Evolutionary conservation across 1,139 yeast species (phyloP).

Genomic region (Suhomyces guaymorum): DNA sequence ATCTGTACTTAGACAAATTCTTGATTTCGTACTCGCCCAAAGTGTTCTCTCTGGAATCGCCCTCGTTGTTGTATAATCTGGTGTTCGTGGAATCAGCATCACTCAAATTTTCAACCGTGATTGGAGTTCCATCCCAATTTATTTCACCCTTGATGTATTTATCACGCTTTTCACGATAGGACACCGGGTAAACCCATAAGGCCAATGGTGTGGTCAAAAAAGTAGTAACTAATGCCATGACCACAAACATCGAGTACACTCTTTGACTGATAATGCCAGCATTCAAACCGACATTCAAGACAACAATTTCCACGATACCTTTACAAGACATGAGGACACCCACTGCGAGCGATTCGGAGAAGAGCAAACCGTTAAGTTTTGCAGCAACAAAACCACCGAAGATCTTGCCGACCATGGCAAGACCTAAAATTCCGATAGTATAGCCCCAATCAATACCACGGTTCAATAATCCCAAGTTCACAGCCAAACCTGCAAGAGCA

Average conservation of each 20-base stretch:
- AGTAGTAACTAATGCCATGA: slow-evolving; percentile 77
- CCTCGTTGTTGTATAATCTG: slow-evolving; percentile 4
- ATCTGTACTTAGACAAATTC: slow-evolving; percentile 20
- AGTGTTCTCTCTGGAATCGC: slow-evolving; percentile 6
- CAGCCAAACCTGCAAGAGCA: slow-evolving; percentile 74
- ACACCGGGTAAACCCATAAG: slow-evolving; percentile 55
- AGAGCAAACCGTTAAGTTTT: slow-evolving; percentile 56
- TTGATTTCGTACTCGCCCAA: slow-evolving; percentile 17
- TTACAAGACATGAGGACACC: slow-evolving; percentile 88
- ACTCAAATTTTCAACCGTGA: slow-evolving; percentile 1
- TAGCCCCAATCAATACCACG: slow-evolving; percentile 77
- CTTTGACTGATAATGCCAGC: slow-evolving; percentile 64
- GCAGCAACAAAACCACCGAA: slow-evolving; percentile 68
- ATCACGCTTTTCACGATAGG: slow-evolving; percentile 56
- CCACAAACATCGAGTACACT: slow-evolving; percentile 75
- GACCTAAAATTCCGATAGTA: slow-evolving; percentile 60
- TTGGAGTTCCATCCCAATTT: slow-evolving; percentile 38
- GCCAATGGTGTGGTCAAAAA: slow-evolving; percentile 76
- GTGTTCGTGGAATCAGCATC: slow-evolving; percentile 3
- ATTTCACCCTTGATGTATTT: slow-evolving; percentile 41
- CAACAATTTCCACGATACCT: slow-evolving; percentile 83
- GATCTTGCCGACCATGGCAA: slow-evolving; percentile 68
- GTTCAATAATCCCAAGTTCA: slow-evolving; percentile 61
- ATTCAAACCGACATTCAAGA: slow-evolving; percentile 68
- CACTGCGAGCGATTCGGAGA: slow-evolving; percentile 74